Evolutionary conservation across 257 asterid species (phyloP), one percentile per base, ranked within the genome.

Genomic region (Perilla frutescens): DNA sequence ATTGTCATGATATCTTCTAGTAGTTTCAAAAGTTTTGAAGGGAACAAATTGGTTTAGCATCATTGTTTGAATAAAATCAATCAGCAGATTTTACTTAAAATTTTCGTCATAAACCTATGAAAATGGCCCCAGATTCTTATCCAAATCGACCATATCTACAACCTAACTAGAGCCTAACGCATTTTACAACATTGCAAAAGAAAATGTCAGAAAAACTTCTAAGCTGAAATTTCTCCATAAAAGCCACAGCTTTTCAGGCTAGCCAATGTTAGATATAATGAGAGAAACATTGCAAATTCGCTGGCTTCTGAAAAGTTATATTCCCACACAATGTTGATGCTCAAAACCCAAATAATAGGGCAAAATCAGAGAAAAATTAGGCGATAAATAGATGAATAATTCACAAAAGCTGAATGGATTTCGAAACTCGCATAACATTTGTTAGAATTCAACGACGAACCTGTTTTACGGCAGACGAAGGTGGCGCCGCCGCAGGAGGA

Each of bases 391-490:
- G 31, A 60, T 2, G n/a, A 20, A 1, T 15, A 26, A 43, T 43
- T 63, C 69, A 26, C 5, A 13, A 15, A 39, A 61, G 6, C 48
- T 15, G 15, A 26, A 26, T 9, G 39, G 15, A 43, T 44, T 56
- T 45, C 20, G 10, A 45, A 34, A 9, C 4, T 6, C 8, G 9
- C 40, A 40, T 44, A 44, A 41, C 29, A 7, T 56, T 6, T 11
- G 7, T 54, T 12, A 34, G 2, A 3, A 58, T 12, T 10, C 47
- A 39, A 63, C 54, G 70, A 4, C 40, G 55, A 15, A 63, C 70
- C 70, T 63, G 70, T 15, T 63, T 29, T 11, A 37, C 55, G 71
- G 57, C 71, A 58, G 57, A 29, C 58, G 55, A n/a, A 45, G 71
- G 68, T 9, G 68, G 58, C 31, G 57, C n/a, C 57, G 71, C 71